These are phyloP conservation scores for Geotrichum cucujoidarum DNA, from an alignment of 1,139 yeast species.

Conservation along the genomic window DNA sequence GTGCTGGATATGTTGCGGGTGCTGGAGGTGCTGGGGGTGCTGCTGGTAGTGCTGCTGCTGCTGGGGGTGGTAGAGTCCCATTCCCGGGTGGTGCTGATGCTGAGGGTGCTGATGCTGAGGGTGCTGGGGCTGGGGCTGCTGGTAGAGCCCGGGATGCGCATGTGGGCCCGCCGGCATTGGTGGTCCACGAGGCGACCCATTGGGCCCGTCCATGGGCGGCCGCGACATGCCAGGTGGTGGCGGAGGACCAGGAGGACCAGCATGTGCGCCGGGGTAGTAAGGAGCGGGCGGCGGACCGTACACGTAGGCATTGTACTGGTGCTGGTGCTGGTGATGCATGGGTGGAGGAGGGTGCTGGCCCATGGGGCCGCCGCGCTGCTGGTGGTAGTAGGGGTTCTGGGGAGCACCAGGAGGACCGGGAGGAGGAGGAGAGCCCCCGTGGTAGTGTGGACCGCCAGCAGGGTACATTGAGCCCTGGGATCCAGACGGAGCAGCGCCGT, in stretches of 20 bases:
- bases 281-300: not conserved
- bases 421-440: not conserved
- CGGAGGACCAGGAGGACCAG: not conserved
- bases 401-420: not conserved
- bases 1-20: not conserved
- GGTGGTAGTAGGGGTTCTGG: not conserved
- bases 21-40: not conserved
- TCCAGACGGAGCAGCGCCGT: no score
- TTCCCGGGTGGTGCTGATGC: not conserved
- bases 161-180: conserved; percentile 6
- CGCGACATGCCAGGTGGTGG: not conserved
- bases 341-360: not conserved
- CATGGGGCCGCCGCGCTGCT: not conserved
- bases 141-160: not conserved
- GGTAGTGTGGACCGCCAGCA: not conserved
- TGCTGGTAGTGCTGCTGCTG: not conserved
- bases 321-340: not conserved
- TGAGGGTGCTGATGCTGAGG: not conserved
- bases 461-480: no score
- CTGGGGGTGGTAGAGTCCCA: no score
- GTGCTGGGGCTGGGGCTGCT: not conserved
- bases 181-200: not conserved
- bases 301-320: not conserved
- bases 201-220: not conserved
- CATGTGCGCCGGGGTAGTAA: not conserved